Evolutionary conservation across 495 filamentous ascomycete genomes (phyloP), one percentile per base, ranked within the genome.

Genomic region (Annulohypoxylon moriforme): DNA sequence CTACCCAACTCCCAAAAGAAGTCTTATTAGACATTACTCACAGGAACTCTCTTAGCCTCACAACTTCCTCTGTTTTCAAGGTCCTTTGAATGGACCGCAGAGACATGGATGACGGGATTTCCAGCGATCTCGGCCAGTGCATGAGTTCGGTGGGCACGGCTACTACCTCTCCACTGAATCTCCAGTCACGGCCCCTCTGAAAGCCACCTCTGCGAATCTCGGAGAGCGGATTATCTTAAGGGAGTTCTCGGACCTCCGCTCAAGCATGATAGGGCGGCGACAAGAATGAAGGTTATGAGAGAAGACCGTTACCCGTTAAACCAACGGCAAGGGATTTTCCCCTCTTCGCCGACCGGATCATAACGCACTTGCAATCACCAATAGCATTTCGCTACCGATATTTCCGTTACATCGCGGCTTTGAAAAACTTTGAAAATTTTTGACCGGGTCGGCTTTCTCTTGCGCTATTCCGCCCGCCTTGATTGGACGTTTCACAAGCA

Each of bases 361-460:
- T 53, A 24, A 64, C 49, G 52, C 29, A 42, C 27, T 46, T 52
- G 31, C 31, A 55, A 29, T 38, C 60, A 38, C 70, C 70, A 73
- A 68, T 73, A 52, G 55, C 47, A 57, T 20, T 20, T 40, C 56
- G 29, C 46, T 31, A 55, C 61, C 66, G 66, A 62, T 62, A 69
- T 66, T 69, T 50, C 50, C 61, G 71, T 69, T 73, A 73, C 66
- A 69, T 69, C 71, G 34, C 24, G 49, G 61, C 56, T 24, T 25
- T 69, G 60, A 58, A 69, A 65, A 66, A 38, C 66, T 40, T 69
- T 14, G 57, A 69, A 65, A 66, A 38, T 69, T 40, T 69, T 14
- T 66, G 18, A 59, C 44, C 16, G 55, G 14, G 4, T 62, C 61
- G 58, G 57, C 38, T 55, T 61, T 38, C 38, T 59, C 47, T 61